A percentile compares a stretch with the other conserved stretches of the same genome.
phyloP scores from a whole-genome alignment of 129 eudicot genomes.

The Escallonia herrerae region DNA sequence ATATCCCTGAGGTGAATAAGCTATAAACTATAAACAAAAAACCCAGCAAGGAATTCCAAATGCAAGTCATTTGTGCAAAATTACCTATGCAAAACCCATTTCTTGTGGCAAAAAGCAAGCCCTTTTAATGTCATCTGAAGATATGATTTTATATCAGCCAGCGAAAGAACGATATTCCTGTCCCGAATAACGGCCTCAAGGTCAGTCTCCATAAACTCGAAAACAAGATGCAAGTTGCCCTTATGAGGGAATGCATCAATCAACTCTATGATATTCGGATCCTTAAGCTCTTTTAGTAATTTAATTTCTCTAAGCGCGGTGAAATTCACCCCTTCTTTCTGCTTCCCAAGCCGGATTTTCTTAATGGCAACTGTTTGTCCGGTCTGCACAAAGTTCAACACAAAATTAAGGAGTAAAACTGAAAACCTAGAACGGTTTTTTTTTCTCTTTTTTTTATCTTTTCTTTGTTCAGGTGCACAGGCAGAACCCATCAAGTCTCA shows the following conservation, averaged over 20 bases:
- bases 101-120: conserved; percentile 85
- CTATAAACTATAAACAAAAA: conserved; percentile 10
- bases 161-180: conserved; percentile 82
- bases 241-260: conserved; percentile 94
- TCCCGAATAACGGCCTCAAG: conserved; percentile 99
- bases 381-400: conserved; percentile 41
- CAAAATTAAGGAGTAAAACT: too few relatives aligned
- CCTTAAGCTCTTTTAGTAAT: conserved; percentile 88
- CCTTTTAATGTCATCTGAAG: conserved; percentile 95
- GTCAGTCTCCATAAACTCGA: conserved; percentile 98
- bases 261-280: conserved; percentile 80
- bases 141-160: conserved; percentile 88
- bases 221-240: conserved; percentile 89
- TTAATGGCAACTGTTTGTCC: conserved; percentile 92
- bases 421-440: too few relatives aligned
- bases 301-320: conserved; percentile 95
- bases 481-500: too few relatives aligned
- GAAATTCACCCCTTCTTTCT: conserved; percentile 97
- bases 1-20: conserved; percentile 58
- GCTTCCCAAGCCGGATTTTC: conserved; percentile 95
- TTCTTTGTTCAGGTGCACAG: too few relatives aligned
- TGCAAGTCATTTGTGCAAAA: neutral
- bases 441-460: too few relatives aligned
- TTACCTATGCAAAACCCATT: conserved; percentile 97
- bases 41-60: neutral